Conservation (phyloP, 2,329 filamentous ascomycete species). For the Claviceps sp. region DNA sequence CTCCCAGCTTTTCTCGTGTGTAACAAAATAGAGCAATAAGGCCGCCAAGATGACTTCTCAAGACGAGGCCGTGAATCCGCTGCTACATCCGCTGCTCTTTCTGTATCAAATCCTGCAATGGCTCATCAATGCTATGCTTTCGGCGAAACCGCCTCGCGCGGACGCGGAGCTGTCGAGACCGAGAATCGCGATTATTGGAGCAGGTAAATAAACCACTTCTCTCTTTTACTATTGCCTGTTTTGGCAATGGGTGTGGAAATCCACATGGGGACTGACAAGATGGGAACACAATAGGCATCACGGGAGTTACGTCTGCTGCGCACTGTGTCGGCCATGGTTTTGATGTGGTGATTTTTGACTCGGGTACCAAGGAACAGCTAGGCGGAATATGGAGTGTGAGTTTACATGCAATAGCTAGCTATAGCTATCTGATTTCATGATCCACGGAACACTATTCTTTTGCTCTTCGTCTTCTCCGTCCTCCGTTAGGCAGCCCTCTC, state of each 20-base stretch:
- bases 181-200: conserved; percentile 55
- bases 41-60: conserved; percentile 19
- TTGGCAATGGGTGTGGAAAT: too few species aligned
- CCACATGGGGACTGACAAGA: background rate
- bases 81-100: conserved; percentile 44
- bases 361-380: conserved; percentile 48
- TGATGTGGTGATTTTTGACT: conserved; percentile 68
- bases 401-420: too few species aligned
- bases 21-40: background rate
- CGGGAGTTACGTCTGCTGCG: conserved; percentile 62
- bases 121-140: conserved; percentile 49
- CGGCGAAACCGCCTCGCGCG: conserved; percentile 54
- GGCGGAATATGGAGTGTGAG: conserved; percentile 72
- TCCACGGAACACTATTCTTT: background rate
- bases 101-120: conserved; percentile 54
- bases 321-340: conserved; percentile 81
- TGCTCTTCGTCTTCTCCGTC: background rate
- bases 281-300: conserved; percentile 44
- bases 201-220: conserved; percentile 41
- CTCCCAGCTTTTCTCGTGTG: too few species aligned
- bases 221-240: background rate
- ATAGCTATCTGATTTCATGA: too few species aligned
- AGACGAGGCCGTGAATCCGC: conserved; percentile 23
- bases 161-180: conserved; percentile 44
- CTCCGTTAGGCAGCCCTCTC: background rate